Evolutionary conservation across 2,329 filamentous ascomycete genomes (phyloP).

Genomic region (Graphilbum ipis-grandicollis): DNA sequence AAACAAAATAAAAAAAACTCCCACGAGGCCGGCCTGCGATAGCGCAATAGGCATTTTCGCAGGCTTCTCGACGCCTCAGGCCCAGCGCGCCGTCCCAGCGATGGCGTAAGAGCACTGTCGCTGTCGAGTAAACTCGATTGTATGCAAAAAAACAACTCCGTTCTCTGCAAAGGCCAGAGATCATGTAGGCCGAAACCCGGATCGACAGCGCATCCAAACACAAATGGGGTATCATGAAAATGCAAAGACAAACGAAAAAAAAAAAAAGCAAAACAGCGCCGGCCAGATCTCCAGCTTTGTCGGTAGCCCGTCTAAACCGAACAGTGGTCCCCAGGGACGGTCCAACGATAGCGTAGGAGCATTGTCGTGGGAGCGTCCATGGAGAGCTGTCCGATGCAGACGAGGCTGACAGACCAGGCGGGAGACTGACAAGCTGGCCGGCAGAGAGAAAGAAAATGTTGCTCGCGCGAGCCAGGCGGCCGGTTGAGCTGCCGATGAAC

Average conservation of each 20-base stretch:
- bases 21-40: slow-evolving; percentile 10
- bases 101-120: slow-evolving; percentile 40
- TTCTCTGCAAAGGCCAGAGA: background rate
- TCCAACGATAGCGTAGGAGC: slow-evolving; percentile 21
- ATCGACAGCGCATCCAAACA: slow-evolving; percentile 34
- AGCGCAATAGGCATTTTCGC: slow-evolving; percentile 11
- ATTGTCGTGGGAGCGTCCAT: slow-evolving; percentile 14
- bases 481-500: background rate
- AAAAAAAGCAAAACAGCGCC: slow-evolving; percentile 7
- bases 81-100: slow-evolving; percentile 25
- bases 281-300: background rate
- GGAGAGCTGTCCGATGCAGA: no score
- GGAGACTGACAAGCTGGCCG: no score
- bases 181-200: background rate
- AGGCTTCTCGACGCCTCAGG: slow-evolving; percentile 7
- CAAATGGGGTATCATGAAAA: slow-evolving; percentile 34
- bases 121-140: slow-evolving; percentile 21
- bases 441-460: background rate
- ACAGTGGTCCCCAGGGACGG: background rate
- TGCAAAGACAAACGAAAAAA: slow-evolving; percentile 8
- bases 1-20: slow-evolving; percentile 2
- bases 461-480: background rate
- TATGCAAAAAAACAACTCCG: slow-evolving; percentile 7
- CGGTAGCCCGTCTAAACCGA: background rate
- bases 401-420: background rate